phyloP scores from a whole-genome alignment of 495 filamentous ascomycete species.

The Cetradonia linearis region DNA sequence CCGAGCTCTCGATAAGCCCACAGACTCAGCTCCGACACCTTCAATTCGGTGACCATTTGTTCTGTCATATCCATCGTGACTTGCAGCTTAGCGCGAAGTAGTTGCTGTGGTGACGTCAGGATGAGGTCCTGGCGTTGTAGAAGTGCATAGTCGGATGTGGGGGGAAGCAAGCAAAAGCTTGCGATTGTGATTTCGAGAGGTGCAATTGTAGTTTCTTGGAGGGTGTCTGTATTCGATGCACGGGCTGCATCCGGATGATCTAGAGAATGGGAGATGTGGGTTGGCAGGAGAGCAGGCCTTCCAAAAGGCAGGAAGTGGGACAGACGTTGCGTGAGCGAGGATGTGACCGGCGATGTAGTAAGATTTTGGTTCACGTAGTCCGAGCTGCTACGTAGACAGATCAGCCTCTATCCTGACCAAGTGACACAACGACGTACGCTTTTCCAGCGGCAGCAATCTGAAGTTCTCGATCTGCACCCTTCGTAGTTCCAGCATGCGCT shows the following conservation, averaged over 20 bases:
- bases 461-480: neutral
- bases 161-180: neutral
- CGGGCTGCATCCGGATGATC: neutral
- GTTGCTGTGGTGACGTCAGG: neutral
- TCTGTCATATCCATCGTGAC: conserved; percentile 2
- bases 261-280: neutral
- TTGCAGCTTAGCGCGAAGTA: conserved; percentile 2
- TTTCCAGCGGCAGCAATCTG: neutral
- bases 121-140: neutral
- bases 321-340: neutral
- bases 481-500: neutral
- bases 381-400: neutral
- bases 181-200: neutral
- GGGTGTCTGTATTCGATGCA: neutral
- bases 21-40: neutral
- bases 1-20: conserved; percentile 15
- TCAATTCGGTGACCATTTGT: neutral
- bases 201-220: neutral
- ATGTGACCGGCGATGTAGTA: neutral
- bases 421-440: neutral
- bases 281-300: neutral
- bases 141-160: neutral
- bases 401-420: neutral
- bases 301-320: conserved; percentile 7
- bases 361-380: too few relatives aligned